Percentiles rank a stretch among this genome's conserved stretches.
Evolutionary conservation across 495 filamentous ascomycete species (phyloP).

Genomic region (Clohesyomyces aquaticus): DNA sequence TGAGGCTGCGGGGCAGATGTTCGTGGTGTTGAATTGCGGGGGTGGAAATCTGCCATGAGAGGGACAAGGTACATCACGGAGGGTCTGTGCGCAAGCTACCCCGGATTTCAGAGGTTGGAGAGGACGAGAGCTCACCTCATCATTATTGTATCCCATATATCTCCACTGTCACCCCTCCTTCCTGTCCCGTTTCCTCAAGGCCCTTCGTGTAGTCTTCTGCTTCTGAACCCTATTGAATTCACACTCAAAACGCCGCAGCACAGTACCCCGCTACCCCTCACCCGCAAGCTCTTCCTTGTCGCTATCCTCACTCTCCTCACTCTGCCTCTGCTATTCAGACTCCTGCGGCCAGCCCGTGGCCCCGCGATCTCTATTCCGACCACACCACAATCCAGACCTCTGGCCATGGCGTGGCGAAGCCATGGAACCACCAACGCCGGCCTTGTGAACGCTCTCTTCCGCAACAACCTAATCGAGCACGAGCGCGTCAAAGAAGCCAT

Average conservation of each 20-base stretch:
- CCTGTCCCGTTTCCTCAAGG: no score
- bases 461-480: constrained; percentile 70
- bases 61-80: neutral
- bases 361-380: neutral
- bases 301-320: constrained; percentile 10
- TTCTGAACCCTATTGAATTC: no score
- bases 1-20: neutral
- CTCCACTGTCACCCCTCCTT: neutral
- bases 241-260: neutral
- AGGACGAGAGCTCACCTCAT: no score
- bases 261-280: constrained; percentile 14
- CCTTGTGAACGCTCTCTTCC: constrained; percentile 77
- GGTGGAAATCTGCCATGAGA: neutral
- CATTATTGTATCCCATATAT: no score
- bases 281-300: neutral
- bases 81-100: constrained; percentile 28
- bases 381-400: neutral
- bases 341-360: constrained; percentile 29
- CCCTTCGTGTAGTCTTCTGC: no score
- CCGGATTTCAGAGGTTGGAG: constrained; percentile 26
- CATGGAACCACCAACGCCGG: constrained; percentile 76
- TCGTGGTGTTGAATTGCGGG: neutral
- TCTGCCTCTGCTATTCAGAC: constrained; percentile 21
- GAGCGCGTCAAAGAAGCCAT: constrained; percentile 77
- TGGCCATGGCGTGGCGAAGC: constrained; percentile 87